Evolutionary conservation across 371 early-diverging fungal species (phyloP), one percentile per base, ranked within the genome.

Genomic region (Batrachochytrium dendrobatidis): DNA sequence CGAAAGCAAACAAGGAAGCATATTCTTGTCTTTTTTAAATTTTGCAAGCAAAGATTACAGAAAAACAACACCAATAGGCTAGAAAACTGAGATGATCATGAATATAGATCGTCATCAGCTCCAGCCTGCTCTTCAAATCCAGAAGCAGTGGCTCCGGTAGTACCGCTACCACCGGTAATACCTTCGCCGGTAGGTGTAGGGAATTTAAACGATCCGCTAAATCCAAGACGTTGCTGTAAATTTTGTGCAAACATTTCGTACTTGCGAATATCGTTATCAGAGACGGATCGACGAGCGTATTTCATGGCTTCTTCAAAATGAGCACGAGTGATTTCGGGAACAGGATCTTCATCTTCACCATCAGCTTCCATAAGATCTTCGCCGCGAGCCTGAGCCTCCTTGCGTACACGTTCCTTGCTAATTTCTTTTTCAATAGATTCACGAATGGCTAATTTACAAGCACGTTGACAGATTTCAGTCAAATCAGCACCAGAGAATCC

Each of bases 401-500:
- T 84, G 53, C 77, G 74, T 45, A 83, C 86, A 48, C 83, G 81
- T 64, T 91, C 88, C 46, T 72, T 74, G 35, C 67, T 64, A 55
- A 95, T 85, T 56, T 99, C 99, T 39, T 86, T 81, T 64, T 95
- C 96, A 71, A 99, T 99, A 73, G 87, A 88, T 76, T 99, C 95
- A 64, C 99, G 91, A 64, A 99, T 97, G 34, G 99, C 99, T 28
- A 98, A 82, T 77, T 99, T 99, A 73, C 95, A 93, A 33, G 99
- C 97, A 64, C 98, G 89, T 79, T 99, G 99, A 81, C 99, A 99
- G 65, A 99, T 98, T 79, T 99, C 99, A 28, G 97, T 92, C 66
- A 99, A 77, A 84, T 99, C 99, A 46, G 99, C 99, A 72, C 99
- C 99, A 63, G 95, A 95, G 86, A 98, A 99, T 29, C 98, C 99